Base-by-base conservation (phyloP, 1,284 basidiomycete species). In the Tilletiopsis washingtonensis region DNA sequence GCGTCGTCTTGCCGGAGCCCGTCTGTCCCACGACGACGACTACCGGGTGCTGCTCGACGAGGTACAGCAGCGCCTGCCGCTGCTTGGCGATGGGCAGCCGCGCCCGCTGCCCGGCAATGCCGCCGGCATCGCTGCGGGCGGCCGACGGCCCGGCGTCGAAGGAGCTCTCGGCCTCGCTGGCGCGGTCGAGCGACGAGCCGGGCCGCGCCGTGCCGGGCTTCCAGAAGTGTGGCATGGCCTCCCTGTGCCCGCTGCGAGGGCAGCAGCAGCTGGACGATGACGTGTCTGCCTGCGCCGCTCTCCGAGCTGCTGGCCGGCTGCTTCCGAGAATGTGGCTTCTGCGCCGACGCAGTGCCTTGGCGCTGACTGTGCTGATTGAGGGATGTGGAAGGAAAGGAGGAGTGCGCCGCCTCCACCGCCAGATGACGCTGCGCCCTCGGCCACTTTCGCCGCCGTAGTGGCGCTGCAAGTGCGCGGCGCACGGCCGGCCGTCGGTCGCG, bases 1-100 rank as follows among this genome's bases (percentile, higher is more conserved):
- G 63, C 34, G 64, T 69, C 20, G 67, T 67, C 46, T 68, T 72
- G 3, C 67, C 69, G 23, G 56, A 47, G 12, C 65, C 69, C 3
- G 70, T 68, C 23, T 66, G 58, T 5, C 60, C 58, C 34, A 68
- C 61, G 20, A 93, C 82, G 47, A 98, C 88, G 2, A 84, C 79
- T 2, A 91, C 85, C 1, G 84, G 84, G 71, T 85, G 81, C 43
- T 80, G 82, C 76, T 97, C 91, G 17, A 96, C 76, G 52, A 84
- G 84, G 69, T 88, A 86, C 3, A 97, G 75, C 12, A 97, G 77
- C 55, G 83, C 82, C 38, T 85, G 78, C 45, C 89, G 80, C 72
- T 94, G 87, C 68, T 87, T 88, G 74, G 81, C 84, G 56, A 97
- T 93, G 0, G 91, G 91, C 32, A 97, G 77, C 5, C 82, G 77